A percentile compares a stretch with the other conserved stretches of the same genome.
Conservation (phyloP, 805 yeast genomes). For the Pichia exigua region DNA sequence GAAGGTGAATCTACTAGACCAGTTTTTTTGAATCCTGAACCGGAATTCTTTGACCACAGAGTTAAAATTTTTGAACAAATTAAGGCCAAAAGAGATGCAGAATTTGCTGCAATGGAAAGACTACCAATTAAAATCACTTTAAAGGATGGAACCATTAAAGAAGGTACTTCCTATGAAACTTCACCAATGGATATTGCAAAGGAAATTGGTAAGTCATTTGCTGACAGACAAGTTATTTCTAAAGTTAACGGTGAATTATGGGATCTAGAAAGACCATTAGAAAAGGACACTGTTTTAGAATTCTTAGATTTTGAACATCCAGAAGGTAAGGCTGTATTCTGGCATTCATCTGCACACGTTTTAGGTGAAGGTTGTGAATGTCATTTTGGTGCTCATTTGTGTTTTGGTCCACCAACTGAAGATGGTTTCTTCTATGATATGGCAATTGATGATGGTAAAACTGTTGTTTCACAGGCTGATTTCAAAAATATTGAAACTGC, state of each 20-base stretch:
- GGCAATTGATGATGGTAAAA: constrained; percentile 70
- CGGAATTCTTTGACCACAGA: constrained; percentile 78
- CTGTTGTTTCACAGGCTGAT: constrained; percentile 72
- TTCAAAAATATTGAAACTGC: constrained; percentile 78
- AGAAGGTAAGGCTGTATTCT: constrained; percentile 94
- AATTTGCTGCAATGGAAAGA: constrained; percentile 52
- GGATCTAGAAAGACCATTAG: constrained; percentile 95
- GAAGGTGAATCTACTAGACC: constrained; percentile 32
- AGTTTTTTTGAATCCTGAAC: constrained; percentile 60
- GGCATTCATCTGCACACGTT: constrained; percentile 99
- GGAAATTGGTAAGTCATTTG: constrained; percentile 76
- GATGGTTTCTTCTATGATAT: constrained; percentile 98
- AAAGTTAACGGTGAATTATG: constrained; percentile 86
- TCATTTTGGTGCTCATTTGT: constrained; percentile 88
- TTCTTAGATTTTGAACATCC: constrained; percentile 85
- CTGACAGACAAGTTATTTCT: constrained; percentile 84
- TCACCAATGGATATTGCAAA: constrained; percentile 81
- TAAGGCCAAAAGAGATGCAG: constrained; percentile 69
- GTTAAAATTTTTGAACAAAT: constrained; percentile 71
- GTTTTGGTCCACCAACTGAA: constrained; percentile 93
- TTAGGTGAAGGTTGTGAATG: constrained; percentile 98
- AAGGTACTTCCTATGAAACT: constrained; percentile 83
- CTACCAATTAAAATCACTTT: constrained; percentile 66
- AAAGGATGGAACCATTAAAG: constrained; percentile 76
- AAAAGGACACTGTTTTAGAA: constrained; percentile 59